Evolutionary conservation across 1,139 yeast species (phyloP), one percentile per base, ranked within the genome.

Genomic region (Dujonia santamariae): DNA sequence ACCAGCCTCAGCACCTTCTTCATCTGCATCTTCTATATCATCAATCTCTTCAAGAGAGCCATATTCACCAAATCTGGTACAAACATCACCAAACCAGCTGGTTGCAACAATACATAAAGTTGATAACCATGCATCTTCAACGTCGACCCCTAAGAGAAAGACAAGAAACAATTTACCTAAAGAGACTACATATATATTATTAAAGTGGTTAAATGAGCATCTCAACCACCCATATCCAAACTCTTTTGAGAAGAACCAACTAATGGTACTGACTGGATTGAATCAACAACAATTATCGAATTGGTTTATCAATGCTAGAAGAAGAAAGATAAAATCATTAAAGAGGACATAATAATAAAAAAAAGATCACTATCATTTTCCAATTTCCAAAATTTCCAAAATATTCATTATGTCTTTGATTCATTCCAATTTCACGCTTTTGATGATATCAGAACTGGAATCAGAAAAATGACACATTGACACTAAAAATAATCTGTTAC

Each of bases 301-400:
- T 57, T 92, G 98, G 97, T 92, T 92, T 54, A 92, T 92, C 50
- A 92, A 92, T 58, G 97, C 96, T 19, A 75, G 98, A 53, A 72
- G 97, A 53, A 70, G 98, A 50, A 82, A 86, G 56, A 77, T 87
- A 34, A 77, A 66, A 48, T 53, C 58, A 34, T 62, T 63, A 55
- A 60, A 73, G 53, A 68, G 71, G n/a, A n/a, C n/a, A n/a, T n/a
- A n/a, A n/a, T n/a, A n/a, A n/a, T n/a, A n/a, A n/a, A n/a, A n/a
- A n/a, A n/a, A n/a, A n/a, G n/a, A n/a, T n/a, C n/a, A n/a, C n/a
- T n/a, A n/a, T n/a, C n/a, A n/a, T n/a, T n/a, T n/a, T n/a, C n/a
- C n/a, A n/a, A n/a, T n/a, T n/a, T n/a, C n/a, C n/a, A n/a, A n/a
- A n/a, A n/a, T n/a, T n/a, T n/a, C n/a, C n/a, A n/a, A n/a, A n/a